A percentile compares a stretch with the other conserved stretches of the same genome.
Evolutionary conservation across 140 eudicot genomes (phyloP).

Genomic region (Oenanthe javanica): DNA sequence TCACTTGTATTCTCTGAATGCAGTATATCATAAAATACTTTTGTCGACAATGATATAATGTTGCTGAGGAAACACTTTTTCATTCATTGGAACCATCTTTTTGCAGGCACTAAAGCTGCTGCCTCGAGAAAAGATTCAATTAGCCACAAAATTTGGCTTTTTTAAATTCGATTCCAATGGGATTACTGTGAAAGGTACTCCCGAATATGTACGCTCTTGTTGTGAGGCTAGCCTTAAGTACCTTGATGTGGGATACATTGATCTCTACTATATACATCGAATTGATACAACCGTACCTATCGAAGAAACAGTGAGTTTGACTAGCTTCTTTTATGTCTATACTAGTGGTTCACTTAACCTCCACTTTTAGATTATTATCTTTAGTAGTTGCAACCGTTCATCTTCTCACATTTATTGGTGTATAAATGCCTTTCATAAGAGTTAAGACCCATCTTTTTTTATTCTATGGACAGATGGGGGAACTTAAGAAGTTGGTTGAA

Average conservation of each 20-base stretch:
- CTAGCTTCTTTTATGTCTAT: neutral
- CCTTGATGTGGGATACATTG: constrained; percentile 60
- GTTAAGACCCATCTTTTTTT: neutral
- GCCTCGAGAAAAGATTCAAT: constrained; percentile 56
- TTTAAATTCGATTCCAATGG: constrained; percentile 14
- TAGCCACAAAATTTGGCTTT: constrained; percentile 63
- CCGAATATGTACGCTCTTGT: constrained; percentile 48
- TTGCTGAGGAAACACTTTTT: neutral
- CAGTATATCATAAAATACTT: neutral
- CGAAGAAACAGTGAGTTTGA: constrained; percentile 54
- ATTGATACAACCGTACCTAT: constrained; percentile 55
- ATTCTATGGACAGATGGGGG: constrained; percentile 40
- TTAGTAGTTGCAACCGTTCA: neutral
- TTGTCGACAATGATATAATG: neutral
- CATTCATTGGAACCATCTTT: neutral
- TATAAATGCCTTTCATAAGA: neutral
- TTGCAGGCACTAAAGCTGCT: constrained; percentile 48
- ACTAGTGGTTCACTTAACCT: neutral
- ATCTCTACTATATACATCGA: constrained; percentile 60
- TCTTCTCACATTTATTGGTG: neutral
- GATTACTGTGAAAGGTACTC: constrained; percentile 39
- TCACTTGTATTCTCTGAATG: neutral
- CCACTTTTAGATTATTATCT: too few relatives aligned
- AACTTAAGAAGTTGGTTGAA: constrained; percentile 63
- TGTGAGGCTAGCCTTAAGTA: constrained; percentile 63